Percentiles rank a stretch among this genome's conserved stretches.
Conservation (phyloP, 164 flowering plant species). For the Amborella trichopoda region DNA sequence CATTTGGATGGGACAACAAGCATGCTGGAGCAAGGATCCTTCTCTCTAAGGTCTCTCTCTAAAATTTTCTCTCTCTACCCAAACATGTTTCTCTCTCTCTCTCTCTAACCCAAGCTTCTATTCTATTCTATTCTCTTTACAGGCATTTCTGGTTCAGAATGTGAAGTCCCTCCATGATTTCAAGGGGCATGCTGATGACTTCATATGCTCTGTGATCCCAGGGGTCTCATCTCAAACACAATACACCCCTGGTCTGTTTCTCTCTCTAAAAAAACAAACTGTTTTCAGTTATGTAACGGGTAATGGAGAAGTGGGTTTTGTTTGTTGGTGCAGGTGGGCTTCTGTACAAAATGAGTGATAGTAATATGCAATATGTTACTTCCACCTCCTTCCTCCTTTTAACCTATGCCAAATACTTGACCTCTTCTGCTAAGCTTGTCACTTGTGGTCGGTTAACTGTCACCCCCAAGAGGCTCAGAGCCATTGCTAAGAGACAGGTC, state of each 20-base stretch:
- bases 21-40: constrained; percentile 89
- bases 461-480: constrained; percentile 41
- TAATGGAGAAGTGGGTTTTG: too few species aligned
- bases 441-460: constrained; percentile 46
- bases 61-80: not conserved
- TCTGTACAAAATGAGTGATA: constrained; percentile 52
- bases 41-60: constrained; percentile 48
- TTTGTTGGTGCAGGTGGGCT: constrained; percentile 51
- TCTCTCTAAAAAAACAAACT: constrained; percentile 3
- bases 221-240: constrained; percentile 50
- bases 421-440: constrained; percentile 37
- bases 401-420: constrained; percentile 73
- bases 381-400: constrained; percentile 62
- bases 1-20: constrained; percentile 96
- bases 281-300: constrained; percentile 14
- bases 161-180: constrained; percentile 62
- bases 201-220: constrained; percentile 67
- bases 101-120: not conserved
- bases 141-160: constrained; percentile 77
- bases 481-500: constrained; percentile 68
- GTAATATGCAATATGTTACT: constrained; percentile 83
- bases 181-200: constrained; percentile 80
- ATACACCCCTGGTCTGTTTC: constrained; percentile 78
- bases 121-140: constrained; percentile 8
- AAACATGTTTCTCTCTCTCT: not conserved